Evolutionary conservation across 2,329 filamentous ascomycete genomes (phyloP).

Genomic region (Neofusicoccum ribis): DNA sequence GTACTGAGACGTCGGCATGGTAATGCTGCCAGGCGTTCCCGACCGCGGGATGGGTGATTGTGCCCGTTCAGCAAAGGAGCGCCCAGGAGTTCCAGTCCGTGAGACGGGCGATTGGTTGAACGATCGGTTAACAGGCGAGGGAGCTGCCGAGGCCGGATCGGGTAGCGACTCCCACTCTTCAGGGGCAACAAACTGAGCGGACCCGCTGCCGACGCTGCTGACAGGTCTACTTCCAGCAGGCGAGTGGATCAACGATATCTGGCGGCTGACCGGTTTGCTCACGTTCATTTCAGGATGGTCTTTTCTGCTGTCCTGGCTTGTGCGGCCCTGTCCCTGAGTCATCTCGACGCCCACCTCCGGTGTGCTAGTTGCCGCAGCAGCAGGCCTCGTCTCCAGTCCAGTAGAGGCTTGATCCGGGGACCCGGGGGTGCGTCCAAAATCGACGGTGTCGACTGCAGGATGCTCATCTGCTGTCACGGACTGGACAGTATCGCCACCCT

Average conservation of each 20-base stretch:
- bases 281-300: background rate
- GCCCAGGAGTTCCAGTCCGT: background rate
- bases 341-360: background rate
- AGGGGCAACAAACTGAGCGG: constrained; percentile 5
- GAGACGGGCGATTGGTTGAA: constrained; percentile 5
- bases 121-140: constrained; percentile 1
- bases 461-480: background rate
- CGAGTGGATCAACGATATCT: constrained; percentile 3
- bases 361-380: background rate
- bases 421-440: background rate
- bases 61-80: background rate
- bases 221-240: background rate
- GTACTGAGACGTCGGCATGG: background rate
- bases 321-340: background rate
- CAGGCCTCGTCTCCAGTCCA: background rate
- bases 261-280: constrained; percentile 9
- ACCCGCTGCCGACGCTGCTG: constrained; percentile 13
- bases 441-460: background rate
- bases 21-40: background rate
- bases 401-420: background rate
- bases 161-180: constrained; percentile 17
- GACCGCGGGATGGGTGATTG: constrained; percentile 5
- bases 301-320: background rate
- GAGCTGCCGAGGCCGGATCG: background rate
- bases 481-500: background rate